These are phyloP conservation scores for Fusarium solani-melongenae DNA, from an alignment of 2,329 filamentous ascomycete genomes.

Conservation along the genomic window DNA sequence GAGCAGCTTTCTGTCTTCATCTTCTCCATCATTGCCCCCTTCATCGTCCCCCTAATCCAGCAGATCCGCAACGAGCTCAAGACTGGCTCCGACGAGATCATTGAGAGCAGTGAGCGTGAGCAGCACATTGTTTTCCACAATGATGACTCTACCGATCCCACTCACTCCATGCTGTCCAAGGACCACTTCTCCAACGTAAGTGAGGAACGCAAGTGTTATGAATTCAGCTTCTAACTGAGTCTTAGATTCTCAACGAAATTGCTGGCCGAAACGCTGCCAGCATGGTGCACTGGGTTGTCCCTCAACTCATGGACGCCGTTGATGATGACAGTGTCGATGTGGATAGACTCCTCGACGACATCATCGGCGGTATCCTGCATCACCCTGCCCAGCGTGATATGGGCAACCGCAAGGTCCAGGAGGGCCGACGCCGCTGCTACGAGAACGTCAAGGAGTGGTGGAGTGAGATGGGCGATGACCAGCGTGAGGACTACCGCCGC, in stretches of 20 bases:
- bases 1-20: slow-evolving; percentile 91
- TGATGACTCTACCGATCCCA: slow-evolving; percentile 81
- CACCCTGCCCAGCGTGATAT: slow-evolving; percentile 82
- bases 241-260: slow-evolving; percentile 81
- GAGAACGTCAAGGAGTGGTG: slow-evolving; percentile 86
- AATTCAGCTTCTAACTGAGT: background rate
- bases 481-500: slow-evolving; percentile 74
- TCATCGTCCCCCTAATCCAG: slow-evolving; percentile 84
- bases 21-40: slow-evolving; percentile 90
- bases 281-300: slow-evolving; percentile 86
- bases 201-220: background rate
- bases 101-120: slow-evolving; percentile 83
- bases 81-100: slow-evolving; percentile 88
- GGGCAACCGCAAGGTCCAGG: slow-evolving; percentile 75
- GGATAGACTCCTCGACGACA: slow-evolving; percentile 76
- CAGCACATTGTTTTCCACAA: slow-evolving; percentile 90
- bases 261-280: slow-evolving; percentile 85
- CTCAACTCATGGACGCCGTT: slow-evolving; percentile 88
- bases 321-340: slow-evolving; percentile 80
- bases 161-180: slow-evolving; percentile 95
- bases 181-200: slow-evolving; percentile 89
- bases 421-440: slow-evolving; percentile 84
- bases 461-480: slow-evolving; percentile 70
- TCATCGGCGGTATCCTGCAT: slow-evolving; percentile 86
- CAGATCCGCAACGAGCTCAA: slow-evolving; percentile 90